A percentile compares a stretch with the other conserved stretches of the same genome.
Evolutionary conservation across 192 early-diverging fungal species (phyloP).

Genomic region (Tieghemiomyces parasiticus): DNA sequence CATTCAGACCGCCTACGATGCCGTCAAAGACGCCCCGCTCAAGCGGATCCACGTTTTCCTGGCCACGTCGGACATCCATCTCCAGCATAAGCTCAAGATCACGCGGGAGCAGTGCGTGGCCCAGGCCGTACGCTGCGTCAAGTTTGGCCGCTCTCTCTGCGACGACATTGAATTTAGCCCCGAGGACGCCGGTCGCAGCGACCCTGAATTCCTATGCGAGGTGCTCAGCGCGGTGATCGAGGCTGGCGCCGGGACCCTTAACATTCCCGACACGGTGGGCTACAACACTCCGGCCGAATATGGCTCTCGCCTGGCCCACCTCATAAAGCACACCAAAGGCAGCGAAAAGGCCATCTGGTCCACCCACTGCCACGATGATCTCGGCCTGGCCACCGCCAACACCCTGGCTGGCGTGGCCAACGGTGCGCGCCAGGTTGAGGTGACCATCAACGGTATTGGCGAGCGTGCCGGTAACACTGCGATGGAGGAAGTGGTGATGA

Average conservation of each 20-base stretch:
- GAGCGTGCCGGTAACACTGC: conserved; percentile 97
- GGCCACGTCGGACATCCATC: conserved; percentile 92
- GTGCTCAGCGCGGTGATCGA: conserved; percentile 68
- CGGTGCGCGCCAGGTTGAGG: conserved; percentile 92
- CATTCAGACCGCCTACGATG: conserved; percentile 80
- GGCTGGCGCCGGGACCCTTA: conserved; percentile 88
- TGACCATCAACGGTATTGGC: conserved; percentile 96
- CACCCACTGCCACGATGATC: conserved; percentile 97
- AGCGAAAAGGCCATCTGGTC: conserved; percentile 65
- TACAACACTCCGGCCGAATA: conserved; percentile 88
- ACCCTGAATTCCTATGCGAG: conserved; percentile 74
- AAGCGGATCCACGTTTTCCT: conserved; percentile 91
- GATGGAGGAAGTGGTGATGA: conserved; percentile 92
- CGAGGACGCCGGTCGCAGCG: conserved; percentile 86
- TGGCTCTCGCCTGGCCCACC: conserved; percentile 69
- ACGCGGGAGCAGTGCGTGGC: conserved; percentile 68
- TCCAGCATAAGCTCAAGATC: conserved; percentile 89
- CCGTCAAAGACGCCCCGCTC: conserved; percentile 67
- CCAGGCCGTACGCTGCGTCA: conserved; percentile 65
- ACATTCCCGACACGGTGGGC: conserved; percentile 98
- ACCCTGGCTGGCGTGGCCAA: conserved; percentile 78
- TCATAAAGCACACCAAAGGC: conserved; percentile 57
- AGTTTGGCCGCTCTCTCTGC: conserved; percentile 60
- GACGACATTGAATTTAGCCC: conserved; percentile 88
- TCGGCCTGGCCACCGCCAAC: conserved; percentile 93